Evolutionary conservation across 2,329 filamentous ascomycete genomes (phyloP).

Genomic region (Fusarium sp.): DNA sequence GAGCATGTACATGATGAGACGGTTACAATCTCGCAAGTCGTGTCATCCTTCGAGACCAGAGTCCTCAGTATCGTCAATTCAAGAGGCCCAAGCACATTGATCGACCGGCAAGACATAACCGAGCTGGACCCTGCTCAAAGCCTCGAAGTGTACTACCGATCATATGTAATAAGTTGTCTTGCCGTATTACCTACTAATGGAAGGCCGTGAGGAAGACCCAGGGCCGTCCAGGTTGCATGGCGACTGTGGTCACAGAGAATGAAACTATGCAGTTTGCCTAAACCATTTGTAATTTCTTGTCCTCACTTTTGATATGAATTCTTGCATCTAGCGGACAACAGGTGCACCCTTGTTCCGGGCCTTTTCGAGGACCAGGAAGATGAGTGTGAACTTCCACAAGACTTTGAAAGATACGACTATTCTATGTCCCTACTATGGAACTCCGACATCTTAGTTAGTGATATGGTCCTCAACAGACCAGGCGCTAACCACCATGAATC

Average conservation of each 20-base stretch:
- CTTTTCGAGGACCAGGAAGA: constrained; percentile 21
- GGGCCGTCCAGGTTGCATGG: not conserved
- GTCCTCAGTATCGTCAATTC: not conserved
- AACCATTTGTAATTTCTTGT: not conserved
- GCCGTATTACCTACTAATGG: not conserved
- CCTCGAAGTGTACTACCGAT: constrained; percentile 16
- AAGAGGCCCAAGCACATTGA: constrained; percentile 29
- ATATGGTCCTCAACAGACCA: not conserved
- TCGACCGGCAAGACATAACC: constrained; percentile 36
- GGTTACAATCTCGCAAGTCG: not conserved
- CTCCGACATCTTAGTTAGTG: too few species aligned
- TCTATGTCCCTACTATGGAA: not conserved
- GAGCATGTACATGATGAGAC: not conserved
- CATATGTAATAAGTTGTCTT: not conserved
- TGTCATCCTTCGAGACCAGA: not conserved
- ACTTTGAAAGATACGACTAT: not conserved
- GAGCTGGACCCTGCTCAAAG: constrained; percentile 37
- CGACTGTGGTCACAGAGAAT: not conserved
- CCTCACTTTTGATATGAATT: constrained; percentile 1
- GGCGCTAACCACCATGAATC: not conserved
- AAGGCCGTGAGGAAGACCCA: not conserved
- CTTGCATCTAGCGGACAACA: not conserved
- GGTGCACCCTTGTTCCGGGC: constrained; percentile 15
- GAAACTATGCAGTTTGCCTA: not conserved
- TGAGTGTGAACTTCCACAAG: not conserved